Conservation (phyloP, 2,329 filamentous ascomycete genomes). For the Monosporascus sp. region DNA sequence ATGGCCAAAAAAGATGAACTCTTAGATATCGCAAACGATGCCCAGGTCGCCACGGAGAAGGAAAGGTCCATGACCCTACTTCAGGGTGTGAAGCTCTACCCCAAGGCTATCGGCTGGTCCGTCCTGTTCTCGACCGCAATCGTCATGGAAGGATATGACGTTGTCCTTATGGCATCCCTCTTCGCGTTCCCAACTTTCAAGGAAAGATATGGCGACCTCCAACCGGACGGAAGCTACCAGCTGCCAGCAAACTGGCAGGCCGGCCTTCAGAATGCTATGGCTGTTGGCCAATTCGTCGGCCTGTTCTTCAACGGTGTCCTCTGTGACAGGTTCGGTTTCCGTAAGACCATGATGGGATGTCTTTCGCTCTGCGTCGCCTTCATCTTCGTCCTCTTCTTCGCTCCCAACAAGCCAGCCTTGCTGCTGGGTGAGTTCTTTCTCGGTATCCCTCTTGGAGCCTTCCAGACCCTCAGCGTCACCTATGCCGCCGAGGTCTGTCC, state of each 20-base stretch:
- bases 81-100: slow-evolving; percentile 37
- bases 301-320: slow-evolving; percentile 34
- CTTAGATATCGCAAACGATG: slow-evolving; percentile 20
- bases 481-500: slow-evolving; percentile 35
- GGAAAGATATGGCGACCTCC: slow-evolving; percentile 22
- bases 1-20: too few species aligned
- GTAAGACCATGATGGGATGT: slow-evolving; percentile 30
- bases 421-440: slow-evolving; percentile 30
- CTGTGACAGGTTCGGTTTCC: slow-evolving; percentile 30
- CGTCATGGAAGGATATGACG: slow-evolving; percentile 21
- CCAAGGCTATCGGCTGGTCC: slow-evolving; percentile 25
- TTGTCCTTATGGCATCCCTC: slow-evolving; percentile 28
- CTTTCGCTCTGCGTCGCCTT: slow-evolving; percentile 28
- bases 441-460: slow-evolving; percentile 30
- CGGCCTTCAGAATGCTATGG: slow-evolving; percentile 18
- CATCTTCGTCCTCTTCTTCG: slow-evolving; percentile 34
- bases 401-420: slow-evolving; percentile 21
- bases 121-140: slow-evolving; percentile 20
- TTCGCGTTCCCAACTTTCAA: slow-evolving; percentile 25
- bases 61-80: slow-evolving; percentile 38
- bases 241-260: slow-evolving; percentile 38
- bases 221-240: slow-evolving; percentile 27
- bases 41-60: slow-evolving; percentile 34
- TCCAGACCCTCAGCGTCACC: slow-evolving; percentile 31
- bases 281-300: slow-evolving; percentile 37